Conservation (phyloP, 805 yeast species). For the Lipomyces chichibuensis region DNA sequence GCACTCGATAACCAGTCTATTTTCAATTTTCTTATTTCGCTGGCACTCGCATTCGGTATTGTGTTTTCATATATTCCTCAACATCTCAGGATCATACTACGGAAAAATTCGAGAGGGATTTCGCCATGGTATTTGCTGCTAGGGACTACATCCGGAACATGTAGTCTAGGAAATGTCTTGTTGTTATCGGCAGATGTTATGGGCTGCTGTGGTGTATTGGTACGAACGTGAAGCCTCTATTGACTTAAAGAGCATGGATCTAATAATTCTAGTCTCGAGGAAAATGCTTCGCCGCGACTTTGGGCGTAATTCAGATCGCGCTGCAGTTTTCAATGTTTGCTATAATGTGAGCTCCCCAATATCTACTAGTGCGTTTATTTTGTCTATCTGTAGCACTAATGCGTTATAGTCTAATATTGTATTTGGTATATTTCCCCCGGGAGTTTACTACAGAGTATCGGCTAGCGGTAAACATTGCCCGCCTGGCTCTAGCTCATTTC, state of each 20-base stretch:
- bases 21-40: slow-evolving; percentile 54
- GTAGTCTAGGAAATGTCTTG: slow-evolving; percentile 67
- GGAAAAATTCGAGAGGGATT: slow-evolving; percentile 74
- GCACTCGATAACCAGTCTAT: slow-evolving; percentile 53
- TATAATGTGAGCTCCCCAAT: slow-evolving; percentile 46
- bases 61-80: slow-evolving; percentile 76
- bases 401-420: slow-evolving; percentile 20
- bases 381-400: background rate
- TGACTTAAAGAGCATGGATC: background rate
- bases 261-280: slow-evolving; percentile 44
- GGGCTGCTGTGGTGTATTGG: slow-evolving; percentile 56
- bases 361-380: background rate
- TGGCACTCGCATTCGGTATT: slow-evolving; percentile 65
- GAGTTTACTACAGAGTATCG: slow-evolving; percentile 10
- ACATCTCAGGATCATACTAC: slow-evolving; percentile 58
- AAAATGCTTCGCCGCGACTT: slow-evolving; percentile 67
- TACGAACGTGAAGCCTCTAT: slow-evolving; percentile 28
- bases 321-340: slow-evolving; percentile 64
- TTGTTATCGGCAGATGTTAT: slow-evolving; percentile 64
- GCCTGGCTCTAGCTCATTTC: slow-evolving; percentile 48
- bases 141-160: slow-evolving; percentile 69
- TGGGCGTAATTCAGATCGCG: slow-evolving; percentile 69
- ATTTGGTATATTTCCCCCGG: slow-evolving; percentile 23
- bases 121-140: slow-evolving; percentile 71
- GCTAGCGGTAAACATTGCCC: slow-evolving; percentile 32